phyloP scores from a whole-genome alignment of 2,329 filamentous ascomycete genomes.

The Dothiorella sarmentorum region DNA sequence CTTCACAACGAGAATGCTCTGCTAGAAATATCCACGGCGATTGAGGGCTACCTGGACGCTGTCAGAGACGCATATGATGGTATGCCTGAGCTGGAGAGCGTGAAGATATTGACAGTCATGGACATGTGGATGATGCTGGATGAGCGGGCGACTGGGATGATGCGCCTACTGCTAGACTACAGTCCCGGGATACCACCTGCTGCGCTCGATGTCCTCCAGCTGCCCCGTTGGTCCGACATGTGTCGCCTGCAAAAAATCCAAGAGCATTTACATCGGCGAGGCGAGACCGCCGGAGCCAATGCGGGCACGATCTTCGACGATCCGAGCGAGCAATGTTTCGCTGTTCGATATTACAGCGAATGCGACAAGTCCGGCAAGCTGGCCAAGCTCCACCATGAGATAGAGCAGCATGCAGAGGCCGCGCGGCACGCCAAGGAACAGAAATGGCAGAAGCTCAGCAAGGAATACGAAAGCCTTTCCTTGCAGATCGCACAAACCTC shows the following conservation, averaged over 20 bases:
- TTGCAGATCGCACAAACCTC: slow-evolving; percentile 30
- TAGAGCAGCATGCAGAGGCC: slow-evolving; percentile 33
- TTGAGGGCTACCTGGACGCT: slow-evolving; percentile 35
- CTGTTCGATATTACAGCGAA: slow-evolving; percentile 44
- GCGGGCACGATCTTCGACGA: slow-evolving; percentile 48
- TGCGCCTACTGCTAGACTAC: slow-evolving; percentile 50
- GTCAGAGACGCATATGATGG: slow-evolving; percentile 40
- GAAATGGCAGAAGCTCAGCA: slow-evolving; percentile 38
- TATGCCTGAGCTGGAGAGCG: slow-evolving; percentile 50
- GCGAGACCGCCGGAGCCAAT: slow-evolving; percentile 20
- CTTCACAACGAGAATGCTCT: slow-evolving; percentile 22
- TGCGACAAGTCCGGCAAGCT: slow-evolving; percentile 23
- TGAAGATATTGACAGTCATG: slow-evolving; percentile 53
- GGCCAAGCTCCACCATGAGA: slow-evolving; percentile 30
- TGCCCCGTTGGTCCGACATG: slow-evolving; percentile 50
- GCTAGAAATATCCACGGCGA: slow-evolving; percentile 31
- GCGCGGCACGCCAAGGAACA: slow-evolving; percentile 34
- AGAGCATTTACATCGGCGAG: slow-evolving; percentile 44
- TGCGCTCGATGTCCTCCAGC: slow-evolving; percentile 54
- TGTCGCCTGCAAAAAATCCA: slow-evolving; percentile 50
- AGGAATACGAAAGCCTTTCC: slow-evolving; percentile 38
- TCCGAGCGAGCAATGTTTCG: slow-evolving; percentile 44
- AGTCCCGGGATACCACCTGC: slow-evolving; percentile 50
- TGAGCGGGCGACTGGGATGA: slow-evolving; percentile 37
- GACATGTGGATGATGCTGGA: slow-evolving; percentile 60